Evolutionary conservation across 495 filamentous ascomycete species (phyloP).

Genomic region (Tuber brumale): DNA sequence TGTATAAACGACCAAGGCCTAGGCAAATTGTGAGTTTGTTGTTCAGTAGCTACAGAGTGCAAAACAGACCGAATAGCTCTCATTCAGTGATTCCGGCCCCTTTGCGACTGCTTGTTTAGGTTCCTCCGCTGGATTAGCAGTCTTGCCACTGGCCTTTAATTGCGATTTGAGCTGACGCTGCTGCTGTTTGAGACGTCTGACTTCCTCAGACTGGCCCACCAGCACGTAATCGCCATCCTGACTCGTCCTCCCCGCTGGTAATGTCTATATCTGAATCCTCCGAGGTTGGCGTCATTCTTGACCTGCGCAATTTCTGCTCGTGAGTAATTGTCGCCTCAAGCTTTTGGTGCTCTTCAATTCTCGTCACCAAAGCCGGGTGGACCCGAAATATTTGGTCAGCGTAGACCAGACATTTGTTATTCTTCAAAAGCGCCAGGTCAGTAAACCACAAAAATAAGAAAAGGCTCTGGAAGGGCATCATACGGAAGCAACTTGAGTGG

Average conservation of each 20-base stretch:
- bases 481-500: conserved; percentile 50
- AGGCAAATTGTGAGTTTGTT: conserved; percentile 6
- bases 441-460: neutral
- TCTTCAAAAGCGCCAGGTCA: conserved; percentile 15
- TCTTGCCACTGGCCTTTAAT: conserved; percentile 9
- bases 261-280: conserved; percentile 35
- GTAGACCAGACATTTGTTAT: conserved; percentile 26
- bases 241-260: conserved; percentile 22
- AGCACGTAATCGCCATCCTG: conserved; percentile 38
- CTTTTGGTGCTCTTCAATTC: conserved; percentile 26
- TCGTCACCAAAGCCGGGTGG: conserved; percentile 21
- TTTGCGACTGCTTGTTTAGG: conserved; percentile 24
- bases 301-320: conserved; percentile 4
- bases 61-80: conserved; percentile 31
- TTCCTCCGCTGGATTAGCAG: conserved; percentile 10
- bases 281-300: conserved; percentile 2
- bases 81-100: conserved; percentile 27
- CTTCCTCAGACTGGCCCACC: conserved; percentile 27
- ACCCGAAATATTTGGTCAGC: conserved; percentile 18
- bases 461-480: neutral
- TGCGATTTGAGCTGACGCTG: conserved; percentile 28
- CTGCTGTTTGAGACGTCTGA: conserved; percentile 33
- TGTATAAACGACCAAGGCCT: conserved; percentile 39
- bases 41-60: neutral
- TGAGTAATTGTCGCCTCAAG: neutral